phyloP scores from a whole-genome alignment of 1,284 basidiomycete genomes.

The Chiua sp. region DNA sequence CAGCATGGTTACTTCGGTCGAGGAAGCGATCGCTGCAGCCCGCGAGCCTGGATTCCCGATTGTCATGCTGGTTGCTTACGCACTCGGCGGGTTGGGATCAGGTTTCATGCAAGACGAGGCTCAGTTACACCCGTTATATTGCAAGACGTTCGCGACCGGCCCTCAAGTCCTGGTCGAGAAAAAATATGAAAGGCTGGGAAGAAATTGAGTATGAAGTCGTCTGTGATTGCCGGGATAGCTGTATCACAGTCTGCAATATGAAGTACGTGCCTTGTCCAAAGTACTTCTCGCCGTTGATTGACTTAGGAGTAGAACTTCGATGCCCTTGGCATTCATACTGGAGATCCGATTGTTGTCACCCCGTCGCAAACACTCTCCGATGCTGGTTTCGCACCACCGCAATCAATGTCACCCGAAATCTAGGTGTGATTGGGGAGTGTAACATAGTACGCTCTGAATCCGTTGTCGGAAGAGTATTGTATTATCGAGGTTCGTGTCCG shows the following conservation, averaged over 20 bases:
- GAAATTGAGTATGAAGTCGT: constrained; percentile 99
- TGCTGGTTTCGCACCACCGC: constrained; percentile 95
- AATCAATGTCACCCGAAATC: constrained; percentile 96
- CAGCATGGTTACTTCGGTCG: constrained; percentile 80
- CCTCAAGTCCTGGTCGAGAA: constrained; percentile 98
- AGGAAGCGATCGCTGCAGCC: constrained; percentile 90
- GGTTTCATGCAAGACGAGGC: constrained; percentile 94
- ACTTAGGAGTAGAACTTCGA: constrained; percentile 84
- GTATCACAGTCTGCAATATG: constrained; percentile 99
- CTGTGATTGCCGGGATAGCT: constrained; percentile 97
- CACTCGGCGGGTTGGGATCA: constrained; percentile 93
- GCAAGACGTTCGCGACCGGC: constrained; percentile 95
- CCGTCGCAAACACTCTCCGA: constrained; percentile 99
- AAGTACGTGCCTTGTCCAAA: constrained; percentile 59
- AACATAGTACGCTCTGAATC: constrained; percentile 99
- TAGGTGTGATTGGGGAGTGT: constrained; percentile 98
- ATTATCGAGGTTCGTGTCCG: constrained; percentile 83
- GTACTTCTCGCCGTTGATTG: background rate
- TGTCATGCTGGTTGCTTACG: constrained; percentile 96
- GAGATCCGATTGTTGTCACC: constrained; percentile 98
- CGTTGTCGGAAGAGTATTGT: constrained; percentile 94
- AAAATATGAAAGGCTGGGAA: constrained; percentile 99
- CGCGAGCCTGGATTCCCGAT: constrained; percentile 93
- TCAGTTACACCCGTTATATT: constrained; percentile 87
- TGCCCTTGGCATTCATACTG: constrained; percentile 97